Evolutionary conservation across 2,329 filamentous ascomycete species (phyloP).

Genomic region (Endothia cerciana): DNA sequence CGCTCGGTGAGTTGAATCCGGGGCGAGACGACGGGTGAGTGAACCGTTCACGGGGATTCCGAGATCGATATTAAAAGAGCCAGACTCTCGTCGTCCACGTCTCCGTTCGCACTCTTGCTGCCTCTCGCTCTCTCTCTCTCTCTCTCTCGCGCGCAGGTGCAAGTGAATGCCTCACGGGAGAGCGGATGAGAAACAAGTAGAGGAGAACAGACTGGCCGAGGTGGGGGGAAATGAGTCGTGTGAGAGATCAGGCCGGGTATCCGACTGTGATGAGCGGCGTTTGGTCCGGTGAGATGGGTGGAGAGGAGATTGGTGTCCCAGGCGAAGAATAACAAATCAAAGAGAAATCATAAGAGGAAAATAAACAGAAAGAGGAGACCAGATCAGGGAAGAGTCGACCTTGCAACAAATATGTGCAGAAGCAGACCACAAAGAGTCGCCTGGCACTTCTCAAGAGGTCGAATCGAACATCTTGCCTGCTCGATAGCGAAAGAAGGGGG

Average conservation of each 20-base stretch:
- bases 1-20: background rate
- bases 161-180: slow-evolving; percentile 43
- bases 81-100: slow-evolving; percentile 15
- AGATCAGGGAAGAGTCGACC: slow-evolving; percentile 19
- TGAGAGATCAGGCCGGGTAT: slow-evolving; percentile 23
- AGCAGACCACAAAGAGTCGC: slow-evolving; percentile 62
- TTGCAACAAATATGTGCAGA: slow-evolving; percentile 37
- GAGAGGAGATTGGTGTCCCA: slow-evolving; percentile 23
- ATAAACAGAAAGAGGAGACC: slow-evolving; percentile 40
- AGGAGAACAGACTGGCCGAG: background rate
- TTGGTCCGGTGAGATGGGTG: slow-evolving; percentile 25
- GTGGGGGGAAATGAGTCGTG: slow-evolving; percentile 27
- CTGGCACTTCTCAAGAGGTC: slow-evolving; percentile 54
- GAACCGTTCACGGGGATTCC: slow-evolving; percentile 15
- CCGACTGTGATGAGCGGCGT: slow-evolving; percentile 31
- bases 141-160: slow-evolving; percentile 40
- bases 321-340: slow-evolving; percentile 16
- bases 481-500: slow-evolving; percentile 52
- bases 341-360: slow-evolving; percentile 29
- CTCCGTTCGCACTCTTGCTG: slow-evolving; percentile 32
- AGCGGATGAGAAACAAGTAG: slow-evolving; percentile 21
- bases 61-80: slow-evolving; percentile 18
- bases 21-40: slow-evolving; percentile 13
- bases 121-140: slow-evolving; percentile 29
- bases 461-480: slow-evolving; percentile 58